Conservation (phyloP, 495 filamentous ascomycete species). For the Penicillium arizonense region DNA sequence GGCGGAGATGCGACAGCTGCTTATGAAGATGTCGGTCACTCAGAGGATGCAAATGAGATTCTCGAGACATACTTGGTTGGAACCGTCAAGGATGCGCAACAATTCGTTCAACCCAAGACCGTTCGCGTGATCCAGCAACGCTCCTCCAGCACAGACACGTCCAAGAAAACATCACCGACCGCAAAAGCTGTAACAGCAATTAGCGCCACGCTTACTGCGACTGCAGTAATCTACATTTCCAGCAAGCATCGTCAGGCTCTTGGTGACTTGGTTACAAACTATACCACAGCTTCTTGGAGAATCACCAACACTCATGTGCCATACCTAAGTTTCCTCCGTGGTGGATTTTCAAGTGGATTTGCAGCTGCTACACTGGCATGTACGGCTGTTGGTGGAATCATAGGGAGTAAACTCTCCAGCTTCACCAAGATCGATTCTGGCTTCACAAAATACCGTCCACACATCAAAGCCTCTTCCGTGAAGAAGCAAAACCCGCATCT, state of each 20-base stretch:
- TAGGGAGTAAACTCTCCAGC: constrained; percentile 19
- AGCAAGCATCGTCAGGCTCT: background rate
- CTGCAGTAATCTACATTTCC: background rate
- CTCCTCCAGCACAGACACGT: background rate
- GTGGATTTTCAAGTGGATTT: constrained; percentile 27
- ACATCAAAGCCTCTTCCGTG: constrained; percentile 23
- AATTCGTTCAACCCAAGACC: constrained; percentile 12
- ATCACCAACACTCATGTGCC: background rate
- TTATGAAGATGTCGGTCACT: constrained; percentile 52
- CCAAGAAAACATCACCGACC: background rate
- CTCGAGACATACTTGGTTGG: constrained; percentile 24
- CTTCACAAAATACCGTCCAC: constrained; percentile 36
- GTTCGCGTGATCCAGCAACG: constrained; percentile 20
- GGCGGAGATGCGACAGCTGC: constrained; percentile 47
- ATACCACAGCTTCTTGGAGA: background rate
- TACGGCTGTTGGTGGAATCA: constrained; percentile 11
- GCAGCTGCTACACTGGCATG: constrained; percentile 23
- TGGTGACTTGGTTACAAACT: background rate
- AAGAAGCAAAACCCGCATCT: constrained; percentile 28
- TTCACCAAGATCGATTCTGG: constrained; percentile 27
- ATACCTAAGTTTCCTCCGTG: constrained; percentile 3
- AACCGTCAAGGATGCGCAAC: constrained; percentile 19
- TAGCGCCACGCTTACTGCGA: background rate
- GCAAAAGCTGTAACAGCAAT: background rate
- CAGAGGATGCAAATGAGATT: constrained; percentile 37